These are phyloP conservation scores for Teratosphaeriaceae sp. DNA, from an alignment of 2,329 filamentous ascomycete species.

Conservation along the genomic window DNA sequence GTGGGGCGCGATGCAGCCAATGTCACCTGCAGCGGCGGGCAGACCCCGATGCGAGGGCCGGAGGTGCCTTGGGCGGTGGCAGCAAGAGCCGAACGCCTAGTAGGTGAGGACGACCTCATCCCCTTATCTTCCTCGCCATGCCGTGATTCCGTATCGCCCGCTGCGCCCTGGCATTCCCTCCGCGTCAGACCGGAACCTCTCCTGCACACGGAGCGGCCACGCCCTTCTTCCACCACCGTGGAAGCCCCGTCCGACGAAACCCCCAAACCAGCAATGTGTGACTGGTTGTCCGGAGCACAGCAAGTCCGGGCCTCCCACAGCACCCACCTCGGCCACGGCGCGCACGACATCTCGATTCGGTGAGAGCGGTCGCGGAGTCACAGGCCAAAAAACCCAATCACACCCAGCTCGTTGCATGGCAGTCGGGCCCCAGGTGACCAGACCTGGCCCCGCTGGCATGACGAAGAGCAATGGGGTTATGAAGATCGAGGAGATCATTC, in stretches of 20 bases:
- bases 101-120: too few species aligned
- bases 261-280: constrained; percentile 21
- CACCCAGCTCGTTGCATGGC: constrained; percentile 1
- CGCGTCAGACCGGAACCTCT: not conserved
- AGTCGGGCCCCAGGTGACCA: not conserved
- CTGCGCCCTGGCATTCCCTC: too few species aligned
- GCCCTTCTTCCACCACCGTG: constrained; percentile 14
- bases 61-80: not conserved
- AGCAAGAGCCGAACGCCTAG: not conserved
- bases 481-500: constrained; percentile 28
- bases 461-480: constrained; percentile 21
- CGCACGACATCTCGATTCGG: constrained; percentile 27
- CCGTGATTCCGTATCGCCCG: too few species aligned
- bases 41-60: not conserved
- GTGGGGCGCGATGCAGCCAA: constrained; percentile 1
- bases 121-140: too few species aligned
- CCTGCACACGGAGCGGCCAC: too few species aligned
- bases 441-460: constrained; percentile 7
- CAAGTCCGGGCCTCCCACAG: constrained; percentile 20
- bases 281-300: constrained; percentile 21
- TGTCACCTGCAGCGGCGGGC: not conserved
- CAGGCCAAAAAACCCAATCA: not conserved
- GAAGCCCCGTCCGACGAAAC: constrained; percentile 7
- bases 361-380: constrained; percentile 12
- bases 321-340: constrained; percentile 26